phyloP scores from a whole-genome alignment of 192 early-diverging fungal species.

The Coemansia sp. region DNA sequence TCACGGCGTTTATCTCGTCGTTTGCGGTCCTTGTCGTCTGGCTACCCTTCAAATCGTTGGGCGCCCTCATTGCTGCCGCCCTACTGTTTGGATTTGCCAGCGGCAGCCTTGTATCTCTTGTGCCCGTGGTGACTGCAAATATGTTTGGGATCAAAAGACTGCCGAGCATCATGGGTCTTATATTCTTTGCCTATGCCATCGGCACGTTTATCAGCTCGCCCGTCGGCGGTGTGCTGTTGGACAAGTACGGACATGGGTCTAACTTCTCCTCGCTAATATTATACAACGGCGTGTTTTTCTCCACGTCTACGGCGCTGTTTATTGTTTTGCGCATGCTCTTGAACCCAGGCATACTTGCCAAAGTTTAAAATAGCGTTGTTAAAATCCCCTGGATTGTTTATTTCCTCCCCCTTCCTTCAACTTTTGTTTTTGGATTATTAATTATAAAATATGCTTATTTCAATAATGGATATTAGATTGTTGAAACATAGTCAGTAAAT shows the following conservation, averaged over 20 bases:
- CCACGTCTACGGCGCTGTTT: not conserved
- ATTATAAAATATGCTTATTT: too few relatives aligned
- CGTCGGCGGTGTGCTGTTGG: conserved; percentile 31
- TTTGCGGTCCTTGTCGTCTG: conserved; percentile 37
- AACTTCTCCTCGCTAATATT: conserved; percentile 29
- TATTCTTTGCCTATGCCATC: conserved; percentile 27
- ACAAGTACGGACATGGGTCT: conserved; percentile 21
- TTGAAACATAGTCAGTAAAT: too few relatives aligned
- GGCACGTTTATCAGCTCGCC: conserved; percentile 34
- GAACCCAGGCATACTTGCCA: not conserved
- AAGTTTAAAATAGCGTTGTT: conserved; percentile 7
- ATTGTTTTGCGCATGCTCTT: not conserved
- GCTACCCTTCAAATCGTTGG: conserved; percentile 28
- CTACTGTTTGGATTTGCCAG: conserved; percentile 39
- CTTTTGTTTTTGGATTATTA: too few relatives aligned
- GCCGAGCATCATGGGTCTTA: conserved; percentile 34
- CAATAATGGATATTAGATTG: too few relatives aligned
- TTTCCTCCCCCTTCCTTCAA: too few relatives aligned
- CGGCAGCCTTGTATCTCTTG: conserved; percentile 32
- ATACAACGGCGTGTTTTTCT: conserved; percentile 30
- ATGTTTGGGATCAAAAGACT: conserved; percentile 35
- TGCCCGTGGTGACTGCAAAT: conserved; percentile 37
- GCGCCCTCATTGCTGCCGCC: conserved; percentile 23
- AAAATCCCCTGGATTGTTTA: too few relatives aligned
- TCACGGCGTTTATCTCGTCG: conserved; percentile 17